Conservation (phyloP, 345 rosid genomes). For the Salix caprea region DNA sequence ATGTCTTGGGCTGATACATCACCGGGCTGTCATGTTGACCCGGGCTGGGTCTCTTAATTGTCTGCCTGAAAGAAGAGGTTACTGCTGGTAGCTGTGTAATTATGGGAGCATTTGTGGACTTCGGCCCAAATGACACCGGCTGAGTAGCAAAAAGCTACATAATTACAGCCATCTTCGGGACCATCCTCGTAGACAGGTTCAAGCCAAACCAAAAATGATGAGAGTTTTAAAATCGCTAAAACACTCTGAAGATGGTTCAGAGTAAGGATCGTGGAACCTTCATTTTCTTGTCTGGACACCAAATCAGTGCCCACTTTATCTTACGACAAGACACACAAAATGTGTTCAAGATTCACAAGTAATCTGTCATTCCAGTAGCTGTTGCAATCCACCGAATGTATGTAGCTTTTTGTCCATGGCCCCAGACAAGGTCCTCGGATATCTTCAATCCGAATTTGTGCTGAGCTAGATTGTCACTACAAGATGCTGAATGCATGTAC, state of each 20-base stretch:
- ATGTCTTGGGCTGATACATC: no score
- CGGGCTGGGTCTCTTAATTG: neutral
- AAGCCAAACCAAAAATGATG: neutral
- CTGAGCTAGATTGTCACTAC: no score
- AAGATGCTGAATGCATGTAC: neutral
- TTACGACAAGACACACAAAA: neutral
- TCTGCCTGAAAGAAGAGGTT: neutral
- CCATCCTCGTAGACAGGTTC: neutral
- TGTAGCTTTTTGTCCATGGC: no score
- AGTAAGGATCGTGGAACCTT: constrained; percentile 8
- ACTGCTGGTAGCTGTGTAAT: neutral
- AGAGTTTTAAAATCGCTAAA: neutral
- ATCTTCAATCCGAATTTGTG: no score
- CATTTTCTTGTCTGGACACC: neutral
- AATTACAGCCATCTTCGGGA: neutral
- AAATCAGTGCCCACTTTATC: neutral
- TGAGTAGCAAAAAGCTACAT: neutral
- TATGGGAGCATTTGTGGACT: neutral
- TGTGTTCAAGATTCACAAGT: neutral
- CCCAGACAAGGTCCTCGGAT: no score
- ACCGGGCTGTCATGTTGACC: no score
- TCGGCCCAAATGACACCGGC: neutral
- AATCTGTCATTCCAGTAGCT: neutral
- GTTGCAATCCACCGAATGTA: neutral
- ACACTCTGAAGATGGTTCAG: neutral